phyloP scores from a whole-genome alignment of 176 grass and related monocot species.

The Thinopyrum elongatum region DNA sequence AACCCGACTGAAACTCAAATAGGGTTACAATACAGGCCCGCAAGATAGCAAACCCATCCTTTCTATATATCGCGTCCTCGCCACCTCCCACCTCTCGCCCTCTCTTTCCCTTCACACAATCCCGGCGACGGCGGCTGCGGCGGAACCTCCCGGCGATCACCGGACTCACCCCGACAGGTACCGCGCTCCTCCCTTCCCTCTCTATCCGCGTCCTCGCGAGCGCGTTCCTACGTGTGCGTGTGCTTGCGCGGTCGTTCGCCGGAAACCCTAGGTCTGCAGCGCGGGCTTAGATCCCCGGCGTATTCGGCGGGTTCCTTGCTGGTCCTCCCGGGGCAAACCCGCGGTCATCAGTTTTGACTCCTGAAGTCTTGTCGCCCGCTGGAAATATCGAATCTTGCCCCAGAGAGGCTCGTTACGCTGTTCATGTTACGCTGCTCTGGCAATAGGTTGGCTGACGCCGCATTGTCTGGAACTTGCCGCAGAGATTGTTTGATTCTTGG shows the following conservation, averaged over 20 bases:
- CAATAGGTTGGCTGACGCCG: not conserved
- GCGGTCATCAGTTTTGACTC: not conserved
- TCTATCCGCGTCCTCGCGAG: not conserved
- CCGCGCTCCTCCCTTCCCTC: not conserved
- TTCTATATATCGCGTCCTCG: not conserved
- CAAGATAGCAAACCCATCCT: not conserved
- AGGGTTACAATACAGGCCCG: not conserved
- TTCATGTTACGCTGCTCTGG: no score
- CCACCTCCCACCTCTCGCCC: not conserved
- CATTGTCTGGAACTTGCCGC: not conserved
- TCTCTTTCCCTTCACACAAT: not conserved
- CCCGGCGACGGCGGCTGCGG: constrained; percentile 4
- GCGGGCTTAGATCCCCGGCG: not conserved
- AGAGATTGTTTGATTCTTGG: no score
- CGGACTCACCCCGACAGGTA: not conserved
- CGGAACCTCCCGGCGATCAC: constrained; percentile 1
- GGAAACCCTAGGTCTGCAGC: constrained; percentile 1
- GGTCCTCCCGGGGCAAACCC: not conserved
- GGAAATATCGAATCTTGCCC: not conserved
- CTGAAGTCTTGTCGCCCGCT: not conserved
- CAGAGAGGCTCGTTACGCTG: not conserved
- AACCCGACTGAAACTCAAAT: no score
- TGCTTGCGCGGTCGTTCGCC: not conserved
- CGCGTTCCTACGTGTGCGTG: not conserved
- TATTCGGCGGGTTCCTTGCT: not conserved